Conservation (phyloP, 1,284 basidiomycete species). For the Ganoderma sp. region DNA sequence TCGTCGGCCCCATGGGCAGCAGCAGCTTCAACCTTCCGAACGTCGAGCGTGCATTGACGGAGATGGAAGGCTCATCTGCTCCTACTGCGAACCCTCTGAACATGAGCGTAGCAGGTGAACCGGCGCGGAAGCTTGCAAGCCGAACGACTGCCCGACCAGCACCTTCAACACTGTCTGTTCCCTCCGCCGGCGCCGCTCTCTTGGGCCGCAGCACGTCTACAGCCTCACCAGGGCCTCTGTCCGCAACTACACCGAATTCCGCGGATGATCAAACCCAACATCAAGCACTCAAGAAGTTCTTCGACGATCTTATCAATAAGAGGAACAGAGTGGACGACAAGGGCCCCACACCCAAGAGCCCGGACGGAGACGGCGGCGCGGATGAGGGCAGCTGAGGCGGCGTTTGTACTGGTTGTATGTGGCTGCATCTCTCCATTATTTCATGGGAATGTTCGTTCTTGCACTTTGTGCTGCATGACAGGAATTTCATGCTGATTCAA, state of each 20-base stretch:
- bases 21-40: slow-evolving; percentile 82
- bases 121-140: slow-evolving; percentile 34
- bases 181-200: slow-evolving; percentile 28
- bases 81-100: slow-evolving; percentile 34
- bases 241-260: slow-evolving; percentile 50
- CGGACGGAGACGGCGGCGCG: slow-evolving; percentile 41
- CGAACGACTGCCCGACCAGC: slow-evolving; percentile 34
- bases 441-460: not conserved
- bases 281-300: slow-evolving; percentile 86
- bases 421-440: not conserved
- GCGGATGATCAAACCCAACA: slow-evolving; percentile 71
- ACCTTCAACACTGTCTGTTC: slow-evolving; percentile 35
- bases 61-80: slow-evolving; percentile 73
- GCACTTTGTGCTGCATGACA: not conserved
- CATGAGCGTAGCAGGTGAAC: slow-evolving; percentile 34
- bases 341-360: slow-evolving; percentile 36
- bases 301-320: slow-evolving; percentile 77
- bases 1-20: slow-evolving; percentile 89
- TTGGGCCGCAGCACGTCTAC: slow-evolving; percentile 29
- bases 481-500: not conserved
- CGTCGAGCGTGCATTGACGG: slow-evolving; percentile 83
- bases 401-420: slow-evolving; percentile 4
- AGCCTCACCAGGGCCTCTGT: slow-evolving; percentile 49
- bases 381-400: slow-evolving; percentile 44
- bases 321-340: slow-evolving; percentile 56